Conservation (phyloP, 306 rosid genomes). For the Astragalus membranaceus region DNA sequence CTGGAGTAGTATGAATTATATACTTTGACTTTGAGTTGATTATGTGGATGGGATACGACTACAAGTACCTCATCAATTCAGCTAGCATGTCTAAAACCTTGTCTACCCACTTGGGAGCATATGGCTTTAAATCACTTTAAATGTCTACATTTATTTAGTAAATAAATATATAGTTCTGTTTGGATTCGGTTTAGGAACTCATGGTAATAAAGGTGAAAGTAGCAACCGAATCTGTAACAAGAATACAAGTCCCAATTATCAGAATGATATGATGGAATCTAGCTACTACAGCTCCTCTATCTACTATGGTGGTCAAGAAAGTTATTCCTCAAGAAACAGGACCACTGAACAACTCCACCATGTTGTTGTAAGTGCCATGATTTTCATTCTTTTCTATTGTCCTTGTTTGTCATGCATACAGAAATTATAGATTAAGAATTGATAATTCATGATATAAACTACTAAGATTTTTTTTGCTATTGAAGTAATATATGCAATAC, state of each 20-base stretch:
- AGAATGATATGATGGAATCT: constrained; percentile 50
- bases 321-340: constrained; percentile 50
- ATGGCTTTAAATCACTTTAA: too few relatives aligned
- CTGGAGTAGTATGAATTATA: too few relatives aligned
- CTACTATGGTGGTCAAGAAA: constrained; percentile 87
- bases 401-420: not conserved
- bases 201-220: constrained; percentile 33
- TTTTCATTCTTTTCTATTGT: constrained; percentile 10
- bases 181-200: constrained; percentile 20
- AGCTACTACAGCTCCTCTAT: constrained; percentile 70
- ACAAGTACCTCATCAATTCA: too few relatives aligned
- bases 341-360: constrained; percentile 53
- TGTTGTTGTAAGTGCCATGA: constrained; percentile 35
- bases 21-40: too few relatives aligned
- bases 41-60: too few relatives aligned
- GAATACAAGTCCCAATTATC: constrained; percentile 32
- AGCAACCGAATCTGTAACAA: constrained; percentile 30
- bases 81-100: not conserved
- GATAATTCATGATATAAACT: not conserved
- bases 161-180: constrained; percentile 11
- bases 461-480: too few relatives aligned
- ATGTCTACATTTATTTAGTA: constrained; percentile 19
- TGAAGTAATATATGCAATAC: too few relatives aligned
- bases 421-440: not conserved
- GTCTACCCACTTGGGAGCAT: not conserved